phyloP scores from a whole-genome alignment of 192 early-diverging fungal genomes.

The Coemansia sp. region DNA sequence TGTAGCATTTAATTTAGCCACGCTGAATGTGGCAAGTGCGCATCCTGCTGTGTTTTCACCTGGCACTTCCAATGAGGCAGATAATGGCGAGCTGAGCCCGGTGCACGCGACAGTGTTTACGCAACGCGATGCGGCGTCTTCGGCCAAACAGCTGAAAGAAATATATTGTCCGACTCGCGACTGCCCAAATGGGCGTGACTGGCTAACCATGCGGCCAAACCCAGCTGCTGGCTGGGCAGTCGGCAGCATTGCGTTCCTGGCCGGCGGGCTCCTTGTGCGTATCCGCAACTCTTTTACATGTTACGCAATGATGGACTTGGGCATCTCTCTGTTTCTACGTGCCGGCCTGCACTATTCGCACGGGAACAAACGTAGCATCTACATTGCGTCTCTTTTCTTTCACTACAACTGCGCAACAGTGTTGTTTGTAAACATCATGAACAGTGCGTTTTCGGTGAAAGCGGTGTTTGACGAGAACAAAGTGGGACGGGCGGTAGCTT shows the following conservation, averaged over 20 bases:
- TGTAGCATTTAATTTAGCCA: background rate
- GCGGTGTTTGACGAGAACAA: background rate
- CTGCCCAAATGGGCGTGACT: constrained; percentile 27
- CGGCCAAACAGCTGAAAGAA: background rate
- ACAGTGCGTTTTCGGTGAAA: background rate
- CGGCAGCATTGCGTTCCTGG: constrained; percentile 16
- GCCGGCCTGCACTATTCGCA: constrained; percentile 17
- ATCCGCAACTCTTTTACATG: constrained; percentile 9
- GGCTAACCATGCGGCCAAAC: constrained; percentile 25
- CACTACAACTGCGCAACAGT: constrained; percentile 10
- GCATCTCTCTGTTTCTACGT: constrained; percentile 26
- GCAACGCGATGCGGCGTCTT: background rate
- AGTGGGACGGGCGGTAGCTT: background rate
- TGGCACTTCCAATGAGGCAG: too few relatives aligned
- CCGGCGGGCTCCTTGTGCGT: background rate
- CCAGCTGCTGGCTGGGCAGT: constrained; percentile 19
- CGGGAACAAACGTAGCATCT: constrained; percentile 20
- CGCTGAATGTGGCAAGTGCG: background rate
- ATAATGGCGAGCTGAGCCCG: too few relatives aligned
- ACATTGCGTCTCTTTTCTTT: constrained; percentile 36
- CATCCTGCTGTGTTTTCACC: background rate
- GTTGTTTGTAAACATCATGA: constrained; percentile 1
- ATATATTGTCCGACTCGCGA: constrained; percentile 23
- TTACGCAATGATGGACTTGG: constrained; percentile 12
- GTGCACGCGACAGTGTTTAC: background rate